A percentile compares a stretch with the other conserved stretches of the same genome.
phyloP scores from a whole-genome alignment of 2,329 filamentous ascomycete genomes.

The Eutypa lata region DNA sequence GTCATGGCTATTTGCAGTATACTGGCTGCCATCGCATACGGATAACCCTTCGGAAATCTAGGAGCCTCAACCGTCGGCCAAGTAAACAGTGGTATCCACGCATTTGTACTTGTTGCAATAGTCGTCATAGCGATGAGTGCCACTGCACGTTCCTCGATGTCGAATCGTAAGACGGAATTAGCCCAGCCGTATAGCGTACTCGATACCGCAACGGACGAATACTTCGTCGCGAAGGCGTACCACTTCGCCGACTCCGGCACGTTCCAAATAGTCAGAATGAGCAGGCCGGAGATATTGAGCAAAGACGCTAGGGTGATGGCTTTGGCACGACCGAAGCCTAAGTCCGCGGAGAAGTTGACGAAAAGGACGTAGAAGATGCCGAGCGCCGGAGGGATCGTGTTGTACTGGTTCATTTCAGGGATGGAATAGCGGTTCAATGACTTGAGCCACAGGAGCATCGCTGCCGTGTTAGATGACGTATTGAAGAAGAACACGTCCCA shows the following conservation, averaged over 20 bases:
- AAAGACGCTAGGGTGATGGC: slow-evolving; percentile 48
- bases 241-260: slow-evolving; percentile 52
- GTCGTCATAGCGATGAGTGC: slow-evolving; percentile 45
- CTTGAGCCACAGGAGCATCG: slow-evolving; percentile 56
- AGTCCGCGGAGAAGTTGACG: slow-evolving; percentile 52
- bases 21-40: too few relatives aligned
- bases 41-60: slow-evolving; percentile 34
- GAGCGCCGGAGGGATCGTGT: slow-evolving; percentile 48
- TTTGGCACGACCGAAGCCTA: slow-evolving; percentile 48
- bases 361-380: slow-evolving; percentile 55
- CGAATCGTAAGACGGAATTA: too few relatives aligned
- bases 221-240: slow-evolving; percentile 49
- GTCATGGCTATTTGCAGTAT: too few relatives aligned
- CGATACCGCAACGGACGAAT: slow-evolving; percentile 47
- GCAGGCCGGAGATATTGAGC: slow-evolving; percentile 50
- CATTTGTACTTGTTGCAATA: slow-evolving; percentile 50
- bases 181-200: slow-evolving; percentile 55
- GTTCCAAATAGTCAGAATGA: slow-evolving; percentile 49
- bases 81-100: slow-evolving; percentile 51
- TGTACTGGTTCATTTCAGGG: slow-evolving; percentile 46
- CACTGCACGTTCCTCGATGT: slow-evolving; percentile 39
- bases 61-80: slow-evolving; percentile 44
- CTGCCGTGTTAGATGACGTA: slow-evolving; percentile 41
- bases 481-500: slow-evolving; percentile 58
- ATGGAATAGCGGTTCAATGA: slow-evolving; percentile 45